A percentile compares a stretch with the other conserved stretches of the same genome.
Conservation (phyloP, 345 rosid genomes). For the Hypericum perforatum region DNA sequence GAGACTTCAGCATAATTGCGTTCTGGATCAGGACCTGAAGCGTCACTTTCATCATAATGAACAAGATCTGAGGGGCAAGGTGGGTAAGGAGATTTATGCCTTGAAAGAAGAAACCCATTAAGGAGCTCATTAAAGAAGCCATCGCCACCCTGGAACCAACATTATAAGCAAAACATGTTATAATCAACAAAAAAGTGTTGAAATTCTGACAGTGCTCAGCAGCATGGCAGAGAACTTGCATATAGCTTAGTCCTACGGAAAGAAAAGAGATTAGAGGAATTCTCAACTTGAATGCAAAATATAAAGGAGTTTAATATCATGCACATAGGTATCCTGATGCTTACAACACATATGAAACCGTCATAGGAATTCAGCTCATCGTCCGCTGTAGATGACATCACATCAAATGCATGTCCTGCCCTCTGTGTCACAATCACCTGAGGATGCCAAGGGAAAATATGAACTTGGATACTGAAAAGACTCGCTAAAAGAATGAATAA, state of each 20-base stretch:
- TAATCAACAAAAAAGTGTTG: slow-evolving; percentile 1
- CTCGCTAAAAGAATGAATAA: no score
- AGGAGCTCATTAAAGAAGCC: slow-evolving; percentile 92
- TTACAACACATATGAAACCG: slow-evolving; percentile 81
- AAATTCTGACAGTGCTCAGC: background rate
- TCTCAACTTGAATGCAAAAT: no score
- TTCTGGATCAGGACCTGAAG: slow-evolving; percentile 24
- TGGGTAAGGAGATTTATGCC: slow-evolving; percentile 76
- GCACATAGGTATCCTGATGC: slow-evolving; percentile 16
- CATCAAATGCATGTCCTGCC: slow-evolving; percentile 83
- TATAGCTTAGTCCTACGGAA: no score
- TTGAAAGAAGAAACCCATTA: slow-evolving; percentile 69
- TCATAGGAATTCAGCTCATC: slow-evolving; percentile 62
- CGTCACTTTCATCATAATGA: slow-evolving; percentile 28
- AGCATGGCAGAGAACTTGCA: background rate
- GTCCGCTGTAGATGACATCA: slow-evolving; percentile 43
- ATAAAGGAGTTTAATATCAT: slow-evolving; percentile 4
- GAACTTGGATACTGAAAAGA: no score
- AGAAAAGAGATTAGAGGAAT: no score
- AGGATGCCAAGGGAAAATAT: slow-evolving; percentile 11
- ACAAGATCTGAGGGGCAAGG: slow-evolving; percentile 57
- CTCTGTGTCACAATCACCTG: slow-evolving; percentile 77
- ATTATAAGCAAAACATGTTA: slow-evolving; percentile 8
- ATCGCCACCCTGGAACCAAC: slow-evolving; percentile 72
- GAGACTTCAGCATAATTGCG: slow-evolving; percentile 27